Evolutionary conservation across 2,329 filamentous ascomycete genomes (phyloP).

Genomic region (Neonectria coccinea): DNA sequence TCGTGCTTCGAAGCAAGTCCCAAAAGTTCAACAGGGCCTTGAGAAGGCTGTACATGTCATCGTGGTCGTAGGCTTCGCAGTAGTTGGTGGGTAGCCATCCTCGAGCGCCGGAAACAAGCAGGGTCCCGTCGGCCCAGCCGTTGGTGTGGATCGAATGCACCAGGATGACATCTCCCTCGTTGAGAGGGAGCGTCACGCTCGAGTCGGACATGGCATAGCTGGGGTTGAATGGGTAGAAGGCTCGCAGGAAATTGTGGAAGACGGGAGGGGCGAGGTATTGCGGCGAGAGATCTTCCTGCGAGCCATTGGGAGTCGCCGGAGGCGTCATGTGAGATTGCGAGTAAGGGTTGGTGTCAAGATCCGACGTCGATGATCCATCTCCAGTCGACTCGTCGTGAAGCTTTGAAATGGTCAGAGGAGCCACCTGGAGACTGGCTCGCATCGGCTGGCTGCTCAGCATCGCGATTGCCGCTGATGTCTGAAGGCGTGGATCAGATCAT

Average conservation of each 20-base stretch:
- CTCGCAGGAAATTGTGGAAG: constrained; percentile 94
- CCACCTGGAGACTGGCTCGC: constrained; percentile 71
- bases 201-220: constrained; percentile 81
- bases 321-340: constrained; percentile 77
- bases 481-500: constrained; percentile 46
- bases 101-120: constrained; percentile 84
- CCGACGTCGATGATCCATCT: constrained; percentile 48
- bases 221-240: constrained; percentile 92
- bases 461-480: constrained; percentile 47
- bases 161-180: constrained; percentile 90
- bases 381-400: constrained; percentile 42
- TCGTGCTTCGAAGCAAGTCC: constrained; percentile 86
- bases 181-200: constrained; percentile 88
- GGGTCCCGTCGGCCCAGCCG: constrained; percentile 96
- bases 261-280: constrained; percentile 67
- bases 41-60: constrained; percentile 85
- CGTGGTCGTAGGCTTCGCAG: constrained; percentile 92
- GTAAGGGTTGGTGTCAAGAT: constrained; percentile 56
- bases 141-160: constrained; percentile 98
- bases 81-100: constrained; percentile 99
- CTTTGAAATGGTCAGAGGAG: constrained; percentile 68
- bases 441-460: constrained; percentile 58
- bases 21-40: constrained; percentile 91
- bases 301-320: constrained; percentile 78
- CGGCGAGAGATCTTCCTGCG: constrained; percentile 67